These are phyloP conservation scores for cucumber (Cucumis sativus) DNA, from an alignment of 306 rosid species.

Conservation along the genomic window Cucumber_9930_V3 NC_026655.2:1242501-1243000, in stretches of 20 bases:
- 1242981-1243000: constrained; percentile 19
- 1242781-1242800: neutral
- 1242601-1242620: neutral
- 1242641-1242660: neutral
- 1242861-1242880: constrained; percentile 44
- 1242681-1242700: neutral
- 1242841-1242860: constrained; percentile 48
- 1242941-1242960: constrained; percentile 19
- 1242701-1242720: neutral
- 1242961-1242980: constrained; percentile 20
- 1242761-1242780: neutral
- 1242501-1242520: neutral
- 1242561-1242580: neutral
- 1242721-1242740: neutral
- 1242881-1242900: constrained; percentile 36
- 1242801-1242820: neutral
- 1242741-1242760: neutral
- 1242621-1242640: neutral
- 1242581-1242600: neutral
- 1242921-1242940: constrained; percentile 28
- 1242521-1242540: neutral
- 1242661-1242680: neutral
- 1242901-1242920: constrained; percentile 26
- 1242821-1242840: neutral
- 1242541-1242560: neutral